These are phyloP conservation scores for Euphrasia confusa DNA, from an alignment of 257 asterid genomes.

Conservation along the genomic window DNA sequence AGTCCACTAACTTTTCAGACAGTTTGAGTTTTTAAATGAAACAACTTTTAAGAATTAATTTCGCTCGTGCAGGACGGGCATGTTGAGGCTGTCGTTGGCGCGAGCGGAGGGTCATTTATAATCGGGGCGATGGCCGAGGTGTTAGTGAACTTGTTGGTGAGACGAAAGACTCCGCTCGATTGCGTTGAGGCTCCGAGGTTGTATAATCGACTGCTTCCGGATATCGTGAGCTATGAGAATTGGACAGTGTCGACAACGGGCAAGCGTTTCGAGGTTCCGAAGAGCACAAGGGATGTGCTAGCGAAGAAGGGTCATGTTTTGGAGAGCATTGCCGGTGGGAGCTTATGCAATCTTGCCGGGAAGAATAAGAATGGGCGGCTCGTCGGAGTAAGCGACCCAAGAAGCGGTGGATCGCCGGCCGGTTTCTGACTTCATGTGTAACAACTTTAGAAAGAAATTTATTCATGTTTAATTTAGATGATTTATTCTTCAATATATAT, in stretches of 20 bases:
- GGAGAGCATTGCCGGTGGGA: slow-evolving; percentile 40
- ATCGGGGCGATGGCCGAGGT: slow-evolving; percentile 50
- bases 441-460: no score
- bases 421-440: slow-evolving; percentile 20
- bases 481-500: no score
- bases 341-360: slow-evolving; percentile 57
- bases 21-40: no score
- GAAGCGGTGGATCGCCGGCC: slow-evolving; percentile 72
- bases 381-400: slow-evolving; percentile 60
- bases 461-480: no score
- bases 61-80: slow-evolving; percentile 30
- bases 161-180: slow-evolving; percentile 59
- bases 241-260: slow-evolving; percentile 57
- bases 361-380: slow-evolving; percentile 34
- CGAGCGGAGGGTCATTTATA: slow-evolving; percentile 59
- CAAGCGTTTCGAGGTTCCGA: slow-evolving; percentile 48
- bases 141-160: slow-evolving; percentile 43
- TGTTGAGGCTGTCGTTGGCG: slow-evolving; percentile 58
- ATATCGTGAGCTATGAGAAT: slow-evolving; percentile 52
- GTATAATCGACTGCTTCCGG: slow-evolving; percentile 61
- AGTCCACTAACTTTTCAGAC: no score
- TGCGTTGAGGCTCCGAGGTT: slow-evolving; percentile 60
- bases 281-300: slow-evolving; percentile 30
- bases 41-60: no score
- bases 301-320: slow-evolving; percentile 52